Evolutionary conservation across 2,329 filamentous ascomycete genomes (phyloP), one percentile per base, ranked within the genome.

Genomic region (Fusarium solani-melongenae): DNA sequence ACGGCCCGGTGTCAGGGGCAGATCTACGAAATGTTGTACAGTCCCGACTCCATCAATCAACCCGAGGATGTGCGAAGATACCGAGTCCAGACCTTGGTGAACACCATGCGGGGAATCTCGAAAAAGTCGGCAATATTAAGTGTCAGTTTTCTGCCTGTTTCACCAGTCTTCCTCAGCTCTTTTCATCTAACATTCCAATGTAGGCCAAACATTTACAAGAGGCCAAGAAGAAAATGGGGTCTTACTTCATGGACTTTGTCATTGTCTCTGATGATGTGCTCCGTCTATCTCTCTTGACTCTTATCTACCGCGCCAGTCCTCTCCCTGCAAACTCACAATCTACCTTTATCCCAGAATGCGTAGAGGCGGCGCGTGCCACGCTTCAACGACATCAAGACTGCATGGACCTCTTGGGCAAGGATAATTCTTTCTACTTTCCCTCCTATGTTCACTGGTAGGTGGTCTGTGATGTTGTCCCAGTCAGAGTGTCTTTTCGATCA

Each of bases 1-100:
- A 83, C 88, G 14, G 86, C 87, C n/a, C 83, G 83, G n/a, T 85
- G 89, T 10, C 87, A 90, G 62, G 87, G 88, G 4, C 84, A 86
- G 6, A 86, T 90, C 29, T 91, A 90, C 67, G 85, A 90, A 74
- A 81, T 85, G 5, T 78, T 91, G 3, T 91, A 91, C 73, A 83
- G 82, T 31, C 83, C 83, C 2, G 83, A 82, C 6, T 82, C 84
- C 0, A 79, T 84, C 17, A 76, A 79, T 2, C 81, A 84, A 66
- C 71, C 80, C 0, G 79, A 81, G 10, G 62, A 77, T 9, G 72
- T 80, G 12, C 79, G 84, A 9, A 74, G 77, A 10, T 78, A 78
- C 20, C 81, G 83, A 62, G 84, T 80, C 20, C 75, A 68, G 49
- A 70, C 68, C 33, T 75, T 83, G 9, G 78, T 77, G 6, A 74